Evolutionary conservation across 2,329 filamentous ascomycete genomes (phyloP).

Genomic region (Diaporthe destruens): DNA sequence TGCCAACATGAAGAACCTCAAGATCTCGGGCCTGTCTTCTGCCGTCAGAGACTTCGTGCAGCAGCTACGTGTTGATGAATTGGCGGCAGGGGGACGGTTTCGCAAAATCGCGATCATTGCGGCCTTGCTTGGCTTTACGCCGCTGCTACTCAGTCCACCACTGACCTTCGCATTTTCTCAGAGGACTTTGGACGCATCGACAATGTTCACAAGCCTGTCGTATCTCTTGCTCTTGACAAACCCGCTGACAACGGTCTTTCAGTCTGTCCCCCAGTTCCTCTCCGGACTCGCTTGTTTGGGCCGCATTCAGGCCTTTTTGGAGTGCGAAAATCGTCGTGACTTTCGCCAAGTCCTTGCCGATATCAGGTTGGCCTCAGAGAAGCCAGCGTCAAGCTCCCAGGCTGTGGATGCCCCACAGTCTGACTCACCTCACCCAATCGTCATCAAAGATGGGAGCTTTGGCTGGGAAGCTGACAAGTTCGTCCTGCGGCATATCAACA

Average conservation of each 20-base stretch:
- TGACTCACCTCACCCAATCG: not conserved
- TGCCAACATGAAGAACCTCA: constrained; percentile 48
- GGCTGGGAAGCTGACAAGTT: constrained; percentile 18
- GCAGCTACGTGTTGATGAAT: constrained; percentile 45
- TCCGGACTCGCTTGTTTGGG: constrained; percentile 50
- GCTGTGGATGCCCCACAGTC: not conserved
- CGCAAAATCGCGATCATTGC: constrained; percentile 45
- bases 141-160: constrained; percentile 53
- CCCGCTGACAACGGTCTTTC: constrained; percentile 51
- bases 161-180: constrained; percentile 49
- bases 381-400: not conserved
- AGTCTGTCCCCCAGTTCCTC: constrained; percentile 50
- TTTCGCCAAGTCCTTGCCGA: constrained; percentile 38
- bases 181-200: constrained; percentile 45
- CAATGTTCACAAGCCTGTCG: constrained; percentile 51
- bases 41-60: constrained; percentile 47
- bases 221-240: constrained; percentile 52
- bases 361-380: not conserved
- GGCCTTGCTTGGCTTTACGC: constrained; percentile 50
- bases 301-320: constrained; percentile 55
- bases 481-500: not conserved
- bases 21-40: constrained; percentile 49
- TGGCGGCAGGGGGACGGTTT: constrained; percentile 44
- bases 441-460: not conserved
- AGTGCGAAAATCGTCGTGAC: constrained; percentile 47